Evolutionary conservation across 768 basidiomycete species (phyloP), one percentile per base, ranked within the genome.

Genomic region (Psilocybe azurescens): DNA sequence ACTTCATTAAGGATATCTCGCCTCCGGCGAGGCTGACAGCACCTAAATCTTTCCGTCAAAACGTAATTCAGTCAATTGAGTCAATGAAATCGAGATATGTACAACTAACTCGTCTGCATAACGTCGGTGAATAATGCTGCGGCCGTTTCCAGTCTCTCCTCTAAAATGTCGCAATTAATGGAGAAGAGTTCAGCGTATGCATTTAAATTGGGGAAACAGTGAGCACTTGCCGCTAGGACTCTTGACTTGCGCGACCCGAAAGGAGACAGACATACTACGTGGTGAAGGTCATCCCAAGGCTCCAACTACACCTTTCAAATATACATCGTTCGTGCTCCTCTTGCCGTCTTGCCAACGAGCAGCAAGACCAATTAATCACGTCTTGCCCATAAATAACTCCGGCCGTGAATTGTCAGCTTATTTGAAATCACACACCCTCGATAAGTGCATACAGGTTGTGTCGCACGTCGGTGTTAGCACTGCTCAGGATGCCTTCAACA

Each of bases 21-120:
- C 70, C 67, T 13, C 74, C 73, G 6, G 66, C 64, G 50, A 76
- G 67, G 24, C 69, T 71, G 48, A 67, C 38, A 32, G 65, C 70
- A 18, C 72, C 71, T 10, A 61, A 41, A 59, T 74, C 74, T 73
- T 33, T 28, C 30, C 33, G 33, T 11, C 33, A 36, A 36, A 7
- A 36, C 33, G 33, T 24, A 24, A 24, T 24, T 36, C 33, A 36
- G 33, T 36, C 33, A 36, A 36, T 7, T 7, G 33, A 36, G 41
- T 47, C 39, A n/a, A 24, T 20, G 50, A 52, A 52, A 16, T 14
- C 3, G 13, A 36, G 18, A n/a, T 20, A 44, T 3, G 33, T n/a
- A 14, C 9, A 29, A 53, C 60, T 47, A 49, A 67, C 72, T 65
- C 8, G 58, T 55, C 44, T 69, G 57, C 72, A 71, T 73, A 57